Percentiles rank a stretch among this genome's conserved stretches.
phyloP scores from a whole-genome alignment of 1,284 basidiomycete genomes.

The Apiotrichum mycotoxinovorans region DNA sequence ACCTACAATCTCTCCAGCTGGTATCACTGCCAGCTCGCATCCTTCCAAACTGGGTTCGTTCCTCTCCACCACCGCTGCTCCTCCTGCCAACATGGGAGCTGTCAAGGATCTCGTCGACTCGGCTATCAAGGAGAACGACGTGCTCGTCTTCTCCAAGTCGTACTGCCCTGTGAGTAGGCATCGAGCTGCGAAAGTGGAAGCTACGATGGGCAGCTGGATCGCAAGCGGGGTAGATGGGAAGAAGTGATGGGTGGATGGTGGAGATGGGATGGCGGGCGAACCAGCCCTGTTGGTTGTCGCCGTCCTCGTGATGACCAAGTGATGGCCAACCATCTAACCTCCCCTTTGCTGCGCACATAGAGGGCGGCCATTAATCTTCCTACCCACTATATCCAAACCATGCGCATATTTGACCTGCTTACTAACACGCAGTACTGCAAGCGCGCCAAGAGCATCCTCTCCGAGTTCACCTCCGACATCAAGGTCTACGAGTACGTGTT shows the following conservation, averaged over 20 bases:
- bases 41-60: slow-evolving; percentile 45
- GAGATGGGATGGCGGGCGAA: too few relatives aligned
- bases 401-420: too few relatives aligned
- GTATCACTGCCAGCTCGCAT: background rate
- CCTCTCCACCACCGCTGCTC: slow-evolving; percentile 29
- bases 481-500: slow-evolving; percentile 43
- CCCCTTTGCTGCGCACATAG: too few relatives aligned
- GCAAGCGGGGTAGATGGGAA: background rate
- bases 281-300: too few relatives aligned
- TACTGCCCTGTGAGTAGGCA: slow-evolving; percentile 48
- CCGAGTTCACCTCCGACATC: slow-evolving; percentile 31
- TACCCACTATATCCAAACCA: too few relatives aligned
- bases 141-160: slow-evolving; percentile 47
- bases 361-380: too few relatives aligned
- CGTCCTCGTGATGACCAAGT: too few relatives aligned
- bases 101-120: slow-evolving; percentile 44
- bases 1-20: background rate
- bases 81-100: slow-evolving; percentile 32
- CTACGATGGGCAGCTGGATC: too few relatives aligned
- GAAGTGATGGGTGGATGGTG: background rate
- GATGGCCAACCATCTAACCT: too few relatives aligned
- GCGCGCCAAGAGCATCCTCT: slow-evolving; percentile 40
- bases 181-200: background rate
- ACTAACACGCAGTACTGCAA: slow-evolving; percentile 40
- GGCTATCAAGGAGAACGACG: slow-evolving; percentile 46